Conservation (phyloP, 257 asterid species). For the Marsdenia floribunda region DNA sequence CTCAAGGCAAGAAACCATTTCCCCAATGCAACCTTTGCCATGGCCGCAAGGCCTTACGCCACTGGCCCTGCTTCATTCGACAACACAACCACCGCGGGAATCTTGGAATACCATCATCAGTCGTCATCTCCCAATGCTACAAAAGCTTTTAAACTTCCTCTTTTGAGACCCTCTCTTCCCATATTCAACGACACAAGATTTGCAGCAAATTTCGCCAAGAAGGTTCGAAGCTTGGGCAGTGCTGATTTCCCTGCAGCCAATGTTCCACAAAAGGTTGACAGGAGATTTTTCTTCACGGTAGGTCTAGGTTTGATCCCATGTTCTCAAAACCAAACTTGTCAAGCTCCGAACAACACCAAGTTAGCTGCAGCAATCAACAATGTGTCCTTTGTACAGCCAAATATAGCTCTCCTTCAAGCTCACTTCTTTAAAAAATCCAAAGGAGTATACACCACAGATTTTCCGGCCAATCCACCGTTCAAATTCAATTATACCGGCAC, state of each 20-base stretch:
- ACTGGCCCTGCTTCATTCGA: slow-evolving; percentile 56
- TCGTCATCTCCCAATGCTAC: slow-evolving; percentile 1
- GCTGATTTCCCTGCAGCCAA: slow-evolving; percentile 38
- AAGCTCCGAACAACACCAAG: slow-evolving; percentile 57
- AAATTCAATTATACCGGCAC: slow-evolving; percentile 58
- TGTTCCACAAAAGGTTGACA: slow-evolving; percentile 41
- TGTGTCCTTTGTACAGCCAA: slow-evolving; percentile 53
- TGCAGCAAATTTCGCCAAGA: slow-evolving; percentile 29
- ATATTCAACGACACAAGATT: slow-evolving; percentile 33
- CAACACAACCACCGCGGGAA: slow-evolving; percentile 44
- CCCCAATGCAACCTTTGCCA: slow-evolving; percentile 47
- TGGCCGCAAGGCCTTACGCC: slow-evolving; percentile 52
- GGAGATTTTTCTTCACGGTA: slow-evolving; percentile 51
- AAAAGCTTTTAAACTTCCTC: slow-evolving; percentile 17
- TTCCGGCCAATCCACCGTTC: slow-evolving; percentile 47
- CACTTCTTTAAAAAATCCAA: slow-evolving; percentile 44
- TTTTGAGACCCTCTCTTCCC: slow-evolving; percentile 28
- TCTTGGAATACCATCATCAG: slow-evolving; percentile 36
- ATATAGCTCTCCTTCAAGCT: slow-evolving; percentile 49
- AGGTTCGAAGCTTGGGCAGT: slow-evolving; percentile 40
- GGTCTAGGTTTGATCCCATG: slow-evolving; percentile 55
- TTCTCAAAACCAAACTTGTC: slow-evolving; percentile 38
- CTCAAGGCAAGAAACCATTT: slow-evolving; percentile 32
- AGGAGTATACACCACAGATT: slow-evolving; percentile 58
- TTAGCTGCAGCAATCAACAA: slow-evolving; percentile 49